phyloP scores from a whole-genome alignment of 2,329 filamentous ascomycete genomes.

The Sarocladium brachiariae region DNA sequence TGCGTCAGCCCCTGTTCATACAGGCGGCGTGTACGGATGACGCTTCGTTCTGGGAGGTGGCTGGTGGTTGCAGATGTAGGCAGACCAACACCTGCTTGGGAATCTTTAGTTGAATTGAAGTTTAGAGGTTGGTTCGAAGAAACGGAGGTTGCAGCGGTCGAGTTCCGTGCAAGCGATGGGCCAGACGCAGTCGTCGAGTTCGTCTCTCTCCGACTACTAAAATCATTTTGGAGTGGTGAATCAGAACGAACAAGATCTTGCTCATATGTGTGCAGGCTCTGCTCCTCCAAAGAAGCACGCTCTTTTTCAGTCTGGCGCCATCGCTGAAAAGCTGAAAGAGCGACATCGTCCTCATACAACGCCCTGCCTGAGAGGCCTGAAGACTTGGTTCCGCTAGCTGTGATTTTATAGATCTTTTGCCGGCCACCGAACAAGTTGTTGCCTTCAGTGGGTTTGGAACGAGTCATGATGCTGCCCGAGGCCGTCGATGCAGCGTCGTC shows the following conservation, averaged over 20 bases:
- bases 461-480: constrained; percentile 70
- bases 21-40: constrained; percentile 65
- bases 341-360: constrained; percentile 82
- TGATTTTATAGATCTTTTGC: constrained; percentile 90
- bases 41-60: constrained; percentile 51
- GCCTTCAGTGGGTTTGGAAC: constrained; percentile 76
- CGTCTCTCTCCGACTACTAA: constrained; percentile 72
- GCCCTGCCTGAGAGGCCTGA: constrained; percentile 57
- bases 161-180: constrained; percentile 63
- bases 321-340: constrained; percentile 75
- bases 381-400: constrained; percentile 40
- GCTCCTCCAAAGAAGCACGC: constrained; percentile 35
- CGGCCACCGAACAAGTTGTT: constrained; percentile 92
- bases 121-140: constrained; percentile 73
- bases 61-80: constrained; percentile 20
- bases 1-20: constrained; percentile 80
- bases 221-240: constrained; percentile 32
- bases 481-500: constrained; percentile 68
- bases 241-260: constrained; percentile 14
- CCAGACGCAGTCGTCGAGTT: constrained; percentile 74
- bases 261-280: constrained; percentile 26
- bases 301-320: constrained; percentile 58
- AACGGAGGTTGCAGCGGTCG: constrained; percentile 83
- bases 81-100: constrained; percentile 29
- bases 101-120: constrained; percentile 45